Percentiles rank a stretch among this genome's conserved stretches.
These are phyloP conservation scores for Tolypocladium tundrense DNA, from an alignment of 2,329 filamentous ascomycete species.

Conservation along the genomic window DNA sequence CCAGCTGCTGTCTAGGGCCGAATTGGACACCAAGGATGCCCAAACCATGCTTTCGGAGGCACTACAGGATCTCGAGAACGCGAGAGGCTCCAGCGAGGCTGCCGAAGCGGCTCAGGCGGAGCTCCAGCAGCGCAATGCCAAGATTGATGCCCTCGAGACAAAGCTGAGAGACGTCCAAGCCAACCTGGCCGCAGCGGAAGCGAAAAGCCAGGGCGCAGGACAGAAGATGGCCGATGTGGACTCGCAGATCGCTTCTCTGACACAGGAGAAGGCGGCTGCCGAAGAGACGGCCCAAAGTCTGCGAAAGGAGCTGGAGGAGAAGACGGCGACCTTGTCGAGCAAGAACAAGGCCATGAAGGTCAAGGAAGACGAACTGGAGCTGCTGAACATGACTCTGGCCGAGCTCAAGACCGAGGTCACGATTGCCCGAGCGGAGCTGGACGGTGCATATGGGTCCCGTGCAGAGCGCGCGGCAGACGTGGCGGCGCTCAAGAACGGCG, in stretches of 20 bases:
- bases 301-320: constrained; percentile 12
- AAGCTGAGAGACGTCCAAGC: constrained; percentile 4
- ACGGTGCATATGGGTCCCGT: constrained; percentile 50
- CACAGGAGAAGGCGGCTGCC: constrained; percentile 13
- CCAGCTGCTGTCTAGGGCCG: constrained; percentile 23
- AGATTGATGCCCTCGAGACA: constrained; percentile 29
- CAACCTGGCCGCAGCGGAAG: constrained; percentile 21
- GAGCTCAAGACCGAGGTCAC: constrained; percentile 54
- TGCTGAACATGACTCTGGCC: constrained; percentile 39
- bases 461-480: constrained; percentile 48
- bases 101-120: constrained; percentile 13
- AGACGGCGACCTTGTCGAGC: constrained; percentile 7
- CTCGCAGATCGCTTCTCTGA: constrained; percentile 19
- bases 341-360: constrained; percentile 34
- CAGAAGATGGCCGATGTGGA: constrained; percentile 20
- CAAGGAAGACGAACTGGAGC: constrained; percentile 40
- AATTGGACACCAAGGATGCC: constrained; percentile 25
- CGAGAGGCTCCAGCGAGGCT: constrained; percentile 13
- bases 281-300: constrained; percentile 17
- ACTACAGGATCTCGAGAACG: constrained; percentile 35
- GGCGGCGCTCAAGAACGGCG: constrained; percentile 39
- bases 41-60: constrained; percentile 40
- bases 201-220: constrained; percentile 26
- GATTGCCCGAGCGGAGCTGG: constrained; percentile 50
- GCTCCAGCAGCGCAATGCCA: constrained; percentile 24